Conservation (phyloP, 441 rosid genomes). For the Euphorbia celastroides region DNA sequence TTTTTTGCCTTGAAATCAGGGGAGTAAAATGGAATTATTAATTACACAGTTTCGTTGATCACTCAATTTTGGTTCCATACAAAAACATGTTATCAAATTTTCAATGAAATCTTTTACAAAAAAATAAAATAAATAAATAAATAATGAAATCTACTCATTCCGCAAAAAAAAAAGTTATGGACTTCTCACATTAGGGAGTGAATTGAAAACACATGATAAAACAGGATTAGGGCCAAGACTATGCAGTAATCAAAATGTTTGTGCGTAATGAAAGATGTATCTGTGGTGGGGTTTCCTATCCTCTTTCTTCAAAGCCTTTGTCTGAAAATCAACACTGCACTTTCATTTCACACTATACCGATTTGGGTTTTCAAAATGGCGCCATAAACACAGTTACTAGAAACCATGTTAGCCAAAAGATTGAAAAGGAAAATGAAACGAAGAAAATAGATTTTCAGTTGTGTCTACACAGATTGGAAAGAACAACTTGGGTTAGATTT, state of each 20-base stretch:
- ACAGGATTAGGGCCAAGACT: not conserved
- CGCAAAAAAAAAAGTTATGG: no score
- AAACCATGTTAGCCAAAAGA: not conserved
- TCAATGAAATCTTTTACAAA: no score
- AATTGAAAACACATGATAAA: not conserved
- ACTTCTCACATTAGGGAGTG: no score
- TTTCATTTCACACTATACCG: not conserved
- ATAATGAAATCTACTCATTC: no score
- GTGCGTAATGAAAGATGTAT: not conserved
- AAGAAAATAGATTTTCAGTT: not conserved
- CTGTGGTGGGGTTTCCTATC: not conserved
- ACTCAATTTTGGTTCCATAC: slow-evolving; percentile 9
- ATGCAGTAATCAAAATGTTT: not conserved
- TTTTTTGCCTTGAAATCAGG: slow-evolving; percentile 23
- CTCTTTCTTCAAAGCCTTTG: not conserved
- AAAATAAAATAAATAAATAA: no score
- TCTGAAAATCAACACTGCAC: not conserved
- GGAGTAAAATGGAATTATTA: not conserved
- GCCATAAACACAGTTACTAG: not conserved
- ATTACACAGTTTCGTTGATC: slow-evolving; percentile 19
- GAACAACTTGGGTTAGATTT: not conserved
- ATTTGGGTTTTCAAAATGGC: not conserved
- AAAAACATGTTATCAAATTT: not conserved
- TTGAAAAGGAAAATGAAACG: no score
- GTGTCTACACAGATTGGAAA: not conserved